phyloP scores from a whole-genome alignment of 2,329 filamentous ascomycete genomes.

The Bipolaris oryzae region DNA sequence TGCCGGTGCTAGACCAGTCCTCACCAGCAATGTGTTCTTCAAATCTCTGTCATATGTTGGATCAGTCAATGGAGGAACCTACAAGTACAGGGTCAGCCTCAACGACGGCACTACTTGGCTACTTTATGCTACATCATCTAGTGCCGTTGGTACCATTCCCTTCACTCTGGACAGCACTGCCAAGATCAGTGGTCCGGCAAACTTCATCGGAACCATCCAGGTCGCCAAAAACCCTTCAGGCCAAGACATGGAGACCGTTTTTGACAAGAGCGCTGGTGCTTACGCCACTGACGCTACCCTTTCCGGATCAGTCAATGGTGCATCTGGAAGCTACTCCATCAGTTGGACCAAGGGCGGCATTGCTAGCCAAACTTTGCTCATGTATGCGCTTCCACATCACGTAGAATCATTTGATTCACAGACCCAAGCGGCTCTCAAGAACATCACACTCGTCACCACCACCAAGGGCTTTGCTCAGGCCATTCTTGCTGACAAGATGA shows the following conservation, averaged over 20 bases:
- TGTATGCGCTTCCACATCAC: slow-evolving; percentile 93
- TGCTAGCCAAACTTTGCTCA: slow-evolving; percentile 64
- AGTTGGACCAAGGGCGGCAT: slow-evolving; percentile 74
- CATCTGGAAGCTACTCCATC: slow-evolving; percentile 73
- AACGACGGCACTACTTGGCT: slow-evolving; percentile 73
- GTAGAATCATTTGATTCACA: slow-evolving; percentile 71
- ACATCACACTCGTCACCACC: slow-evolving; percentile 74
- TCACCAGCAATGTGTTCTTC: slow-evolving; percentile 80
- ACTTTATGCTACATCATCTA: slow-evolving; percentile 73
- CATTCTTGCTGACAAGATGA: slow-evolving; percentile 61
- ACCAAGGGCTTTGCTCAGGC: slow-evolving; percentile 85
- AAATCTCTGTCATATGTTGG: slow-evolving; percentile 60
- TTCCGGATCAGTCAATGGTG: slow-evolving; percentile 51
- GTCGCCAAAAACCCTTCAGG: slow-evolving; percentile 75
- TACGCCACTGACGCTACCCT: slow-evolving; percentile 69
- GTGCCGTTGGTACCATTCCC: slow-evolving; percentile 62
- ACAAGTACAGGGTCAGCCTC: slow-evolving; percentile 30
- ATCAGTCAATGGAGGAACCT: slow-evolving; percentile 48
- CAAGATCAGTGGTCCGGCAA: slow-evolving; percentile 66
- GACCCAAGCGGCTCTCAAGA: slow-evolving; percentile 57
- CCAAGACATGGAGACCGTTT: slow-evolving; percentile 65
- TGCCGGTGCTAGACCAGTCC: slow-evolving; percentile 68
- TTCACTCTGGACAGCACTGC: slow-evolving; percentile 71
- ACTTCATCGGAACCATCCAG: slow-evolving; percentile 81
- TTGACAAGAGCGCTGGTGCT: slow-evolving; percentile 77